A percentile compares a stretch with the other conserved stretches of the same genome.
These are phyloP conservation scores for Catunica adiposa DNA, from an alignment of 2,329 filamentous ascomycete species.

Conservation along the genomic window DNA sequence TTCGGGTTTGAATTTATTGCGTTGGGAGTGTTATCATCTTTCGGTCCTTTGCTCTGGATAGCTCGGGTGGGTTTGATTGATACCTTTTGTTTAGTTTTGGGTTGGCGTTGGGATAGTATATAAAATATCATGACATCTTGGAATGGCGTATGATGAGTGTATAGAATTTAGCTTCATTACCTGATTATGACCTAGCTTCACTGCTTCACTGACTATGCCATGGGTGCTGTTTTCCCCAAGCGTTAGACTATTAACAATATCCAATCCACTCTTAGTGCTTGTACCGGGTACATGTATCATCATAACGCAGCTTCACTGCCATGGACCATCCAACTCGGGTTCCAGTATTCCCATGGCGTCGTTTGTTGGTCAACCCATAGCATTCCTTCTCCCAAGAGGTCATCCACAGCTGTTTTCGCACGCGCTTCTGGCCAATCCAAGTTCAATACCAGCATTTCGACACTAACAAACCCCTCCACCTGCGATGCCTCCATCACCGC, in stretches of 20 bases:
- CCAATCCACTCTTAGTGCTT: neutral
- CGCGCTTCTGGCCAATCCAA: constrained; percentile 70
- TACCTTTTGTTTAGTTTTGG: constrained; percentile 3
- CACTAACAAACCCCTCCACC: constrained; percentile 73
- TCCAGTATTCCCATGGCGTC: constrained; percentile 84
- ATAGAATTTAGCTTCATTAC: neutral
- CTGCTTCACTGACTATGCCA: too few relatives aligned
- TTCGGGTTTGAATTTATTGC: constrained; percentile 5
- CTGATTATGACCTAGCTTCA: neutral
- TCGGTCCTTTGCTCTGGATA: neutral
- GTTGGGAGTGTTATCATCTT: neutral
- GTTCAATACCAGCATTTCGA: constrained; percentile 78
- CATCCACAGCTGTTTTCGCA: constrained; percentile 78
- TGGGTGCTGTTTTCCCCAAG: neutral
- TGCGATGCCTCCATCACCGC: constrained; percentile 84
- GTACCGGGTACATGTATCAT: neutral
- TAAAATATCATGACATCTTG: neutral
- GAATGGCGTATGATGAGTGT: neutral
- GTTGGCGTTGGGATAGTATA: constrained; percentile 3
- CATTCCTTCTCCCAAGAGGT: constrained; percentile 73
- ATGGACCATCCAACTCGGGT: constrained; percentile 53
- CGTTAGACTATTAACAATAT: neutral
- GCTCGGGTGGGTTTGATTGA: constrained; percentile 6
- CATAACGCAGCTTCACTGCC: neutral
- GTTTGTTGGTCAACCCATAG: constrained; percentile 82